Evolutionary conservation across 345 rosid genomes (phyloP), one percentile per base, ranked within the genome.

Genomic region (Kernera saxatilis): DNA sequence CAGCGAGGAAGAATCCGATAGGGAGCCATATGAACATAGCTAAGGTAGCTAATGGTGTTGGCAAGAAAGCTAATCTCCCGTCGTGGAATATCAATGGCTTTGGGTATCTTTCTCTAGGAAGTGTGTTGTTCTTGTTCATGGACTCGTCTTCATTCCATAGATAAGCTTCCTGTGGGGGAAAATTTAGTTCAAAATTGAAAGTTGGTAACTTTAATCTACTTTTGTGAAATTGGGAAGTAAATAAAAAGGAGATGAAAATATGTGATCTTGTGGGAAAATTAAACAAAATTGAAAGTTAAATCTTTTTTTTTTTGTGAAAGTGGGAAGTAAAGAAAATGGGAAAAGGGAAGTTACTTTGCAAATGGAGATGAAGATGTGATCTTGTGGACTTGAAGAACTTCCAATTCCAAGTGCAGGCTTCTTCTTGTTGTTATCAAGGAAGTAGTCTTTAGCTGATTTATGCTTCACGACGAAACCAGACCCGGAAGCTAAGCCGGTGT

Each of bases 61-160:
- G 99, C 67, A 91, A 73, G 82, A 94, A 94, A 3, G 93, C 98
- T n/a, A 94, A 85, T 79, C 99, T 88, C 52, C 99, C 99, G 22
- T 94, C 99, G 35, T 94, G 99, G 63, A 94, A 94, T 36, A 94
- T 74, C 13, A 94, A 74, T 5, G 96, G 99, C 52, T 88, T 94
- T 29, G 98, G 96, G 78, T 89, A 89, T 71, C 86, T 89, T 48
- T 83, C 89, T 71, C 88, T 88, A 19, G 91, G 90, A 67, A 86
- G 56, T 65, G 75, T 75, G 55, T 29, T 77, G 72, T 45, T 80
- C 51, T 57, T 77, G 67, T 30, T 44, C 15, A 69, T 55, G 2
- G 6, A 46, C 37, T 85, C 92, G 77, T 86, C 93, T 54, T 79
- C 77, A 79, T 67, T 78, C 74, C 81, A 85, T 75, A 85, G 77